phyloP scores from a whole-genome alignment of 345 rosid genomes.

The Lepidium sativum region DNA sequence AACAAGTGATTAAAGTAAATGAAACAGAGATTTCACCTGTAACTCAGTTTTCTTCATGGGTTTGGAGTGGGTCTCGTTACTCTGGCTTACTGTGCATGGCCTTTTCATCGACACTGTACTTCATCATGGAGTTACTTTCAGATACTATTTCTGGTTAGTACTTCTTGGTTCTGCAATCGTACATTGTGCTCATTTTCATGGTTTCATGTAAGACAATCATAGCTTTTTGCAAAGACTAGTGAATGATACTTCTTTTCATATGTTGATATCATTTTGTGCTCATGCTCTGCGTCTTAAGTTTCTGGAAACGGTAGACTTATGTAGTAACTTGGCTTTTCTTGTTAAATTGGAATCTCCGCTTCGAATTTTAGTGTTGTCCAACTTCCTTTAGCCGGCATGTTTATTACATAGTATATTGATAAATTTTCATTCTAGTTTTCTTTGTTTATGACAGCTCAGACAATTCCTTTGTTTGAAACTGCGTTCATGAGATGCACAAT shows the following conservation, averaged over 20 bases:
- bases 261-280: background rate
- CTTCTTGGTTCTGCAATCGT: background rate
- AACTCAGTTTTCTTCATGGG: constrained; percentile 43
- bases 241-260: background rate
- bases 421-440: background rate
- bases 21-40: constrained; percentile 51
- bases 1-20: constrained; percentile 36
- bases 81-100: constrained; percentile 76
- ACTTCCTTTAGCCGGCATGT: background rate
- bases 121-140: constrained; percentile 69
- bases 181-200: constrained; percentile 7
- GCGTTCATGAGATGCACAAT: constrained; percentile 63
- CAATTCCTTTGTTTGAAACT: constrained; percentile 74
- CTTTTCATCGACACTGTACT: constrained; percentile 55
- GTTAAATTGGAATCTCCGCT: constrained; percentile 1
- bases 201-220: background rate
- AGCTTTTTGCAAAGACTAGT: background rate
- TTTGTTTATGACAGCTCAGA: constrained; percentile 60
- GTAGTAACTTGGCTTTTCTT: background rate
- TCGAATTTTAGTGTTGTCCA: background rate
- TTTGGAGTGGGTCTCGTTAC: constrained; percentile 88
- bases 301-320: background rate
- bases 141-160: constrained; percentile 51
- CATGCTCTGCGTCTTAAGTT: background rate
- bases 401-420: background rate